Evolutionary conservation across 805 yeast species (phyloP).

Genomic region (Saturnispora quitensis): DNA sequence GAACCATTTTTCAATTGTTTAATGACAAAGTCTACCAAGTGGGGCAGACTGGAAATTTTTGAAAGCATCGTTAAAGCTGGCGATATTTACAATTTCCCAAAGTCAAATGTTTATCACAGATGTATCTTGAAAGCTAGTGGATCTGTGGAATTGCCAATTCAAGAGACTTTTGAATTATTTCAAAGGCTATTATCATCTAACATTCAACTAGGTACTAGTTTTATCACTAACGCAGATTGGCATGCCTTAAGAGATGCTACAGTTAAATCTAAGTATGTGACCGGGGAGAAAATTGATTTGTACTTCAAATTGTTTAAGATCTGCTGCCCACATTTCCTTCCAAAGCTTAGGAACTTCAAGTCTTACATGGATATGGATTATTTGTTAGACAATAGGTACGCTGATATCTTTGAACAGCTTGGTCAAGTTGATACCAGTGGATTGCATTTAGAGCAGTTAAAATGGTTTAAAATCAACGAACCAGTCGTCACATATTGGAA

Average conservation of each 20-base stretch:
- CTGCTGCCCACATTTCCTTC: conserved; percentile 38
- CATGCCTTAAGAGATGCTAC: conserved; percentile 79
- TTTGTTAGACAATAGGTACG: conserved; percentile 30
- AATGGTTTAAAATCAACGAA: conserved; percentile 22
- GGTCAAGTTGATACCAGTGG: conserved; percentile 27
- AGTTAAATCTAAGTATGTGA: conserved; percentile 30
- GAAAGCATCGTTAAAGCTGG: conserved; percentile 56
- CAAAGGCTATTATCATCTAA: conserved; percentile 31
- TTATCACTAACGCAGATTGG: conserved; percentile 78
- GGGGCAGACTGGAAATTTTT: conserved; percentile 59
- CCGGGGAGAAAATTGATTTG: conserved; percentile 37
- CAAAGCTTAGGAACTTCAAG: conserved; percentile 32
- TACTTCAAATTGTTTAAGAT: conserved; percentile 45
- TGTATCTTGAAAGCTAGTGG: conserved; percentile 67
- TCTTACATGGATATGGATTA: conserved; percentile 35
- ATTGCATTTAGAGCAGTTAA: conserved; percentile 29
- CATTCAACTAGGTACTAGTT: conserved; percentile 38
- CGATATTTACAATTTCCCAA: conserved; percentile 45
- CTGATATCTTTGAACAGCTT: conserved; percentile 28
- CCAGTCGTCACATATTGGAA: conserved; percentile 14
- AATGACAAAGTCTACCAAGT: conserved; percentile 50
- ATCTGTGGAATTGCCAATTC: conserved; percentile 40
- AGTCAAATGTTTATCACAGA: conserved; percentile 64
- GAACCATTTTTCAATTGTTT: conserved; percentile 79
- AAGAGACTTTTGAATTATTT: conserved; percentile 38